Evolutionary conservation across 768 basidiomycete genomes (phyloP), one percentile per base, ranked within the genome.

Genomic region (Tylopilus intermedius): DNA sequence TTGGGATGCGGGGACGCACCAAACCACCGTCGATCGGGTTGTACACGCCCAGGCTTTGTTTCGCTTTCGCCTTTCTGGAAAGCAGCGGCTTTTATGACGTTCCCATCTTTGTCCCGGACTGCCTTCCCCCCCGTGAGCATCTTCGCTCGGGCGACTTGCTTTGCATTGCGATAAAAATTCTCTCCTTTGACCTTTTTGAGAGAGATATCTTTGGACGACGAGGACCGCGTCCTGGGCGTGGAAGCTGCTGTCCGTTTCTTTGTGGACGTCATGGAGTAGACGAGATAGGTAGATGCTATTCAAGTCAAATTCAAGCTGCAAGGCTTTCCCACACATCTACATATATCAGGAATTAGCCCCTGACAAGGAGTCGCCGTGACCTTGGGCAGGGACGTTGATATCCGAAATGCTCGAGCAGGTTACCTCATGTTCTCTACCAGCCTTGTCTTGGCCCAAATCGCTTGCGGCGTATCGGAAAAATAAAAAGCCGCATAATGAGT

Each of bases 101-200:
- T 95, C 51, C 96, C 96, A 58, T 92, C 86, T 63, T 81, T 82
- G 74, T 97, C 91, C 42, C 92, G 80, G 26, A 96, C 78, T 55
- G 95, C 83, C 73, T 94, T 94, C 35, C 93, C 93, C 55, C 94
- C 88, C 53, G 79, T 89, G 62, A 96, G 81, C 87, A 99, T 88
- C 76, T 96, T 97, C 50, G 94, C 81, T 55, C 86, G 77, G 29
- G 77, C 74, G 35, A 84, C 92, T 63, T 83, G 77, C 68, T 97
- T 97, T 41, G 92, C 94, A 87, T 94, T 83, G 71, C 94, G 90
- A 74, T 96, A 99, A 76, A 97, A 98, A 70, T 95, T 99, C 75
- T 96, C 93, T 65, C 94, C 94, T 67, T 92, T 93, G 58, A 88
- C 80, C 68, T 77, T 86, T 59, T 81, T 80, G 41, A 90, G 74